A percentile compares a stretch with the other conserved stretches of the same genome.
Conservation (phyloP, 2,329 filamentous ascomycete genomes). For the Basipetospora chlamydospora region DNA sequence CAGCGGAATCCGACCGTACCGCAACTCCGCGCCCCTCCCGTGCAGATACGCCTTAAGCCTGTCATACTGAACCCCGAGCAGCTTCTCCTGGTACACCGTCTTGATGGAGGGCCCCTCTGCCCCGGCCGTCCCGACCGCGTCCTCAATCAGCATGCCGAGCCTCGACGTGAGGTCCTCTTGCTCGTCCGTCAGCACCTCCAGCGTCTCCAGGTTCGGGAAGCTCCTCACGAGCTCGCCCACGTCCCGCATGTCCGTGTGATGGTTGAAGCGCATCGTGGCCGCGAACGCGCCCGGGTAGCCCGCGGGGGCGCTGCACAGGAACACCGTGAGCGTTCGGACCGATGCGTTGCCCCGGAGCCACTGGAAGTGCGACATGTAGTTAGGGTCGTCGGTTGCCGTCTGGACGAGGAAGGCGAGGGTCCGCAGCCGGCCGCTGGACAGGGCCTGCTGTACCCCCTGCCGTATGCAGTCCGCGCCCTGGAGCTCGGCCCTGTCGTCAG, state of each 20-base stretch:
- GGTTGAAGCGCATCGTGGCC: neutral
- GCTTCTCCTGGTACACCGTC: constrained; percentile 17
- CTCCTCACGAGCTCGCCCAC: constrained; percentile 20
- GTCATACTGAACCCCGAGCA: constrained; percentile 18
- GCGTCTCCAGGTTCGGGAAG: constrained; percentile 21
- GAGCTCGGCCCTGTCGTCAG: constrained; percentile 2
- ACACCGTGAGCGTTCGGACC: constrained; percentile 20
- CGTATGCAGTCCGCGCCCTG: neutral
- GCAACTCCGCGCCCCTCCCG: constrained; percentile 6
- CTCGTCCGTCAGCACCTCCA: constrained; percentile 18
- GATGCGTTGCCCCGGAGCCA: constrained; percentile 21
- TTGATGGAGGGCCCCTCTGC: constrained; percentile 13
- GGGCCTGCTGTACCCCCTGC: constrained; percentile 11
- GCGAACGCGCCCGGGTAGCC: neutral
- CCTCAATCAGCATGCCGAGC: constrained; percentile 15
- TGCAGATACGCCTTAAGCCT: constrained; percentile 10
- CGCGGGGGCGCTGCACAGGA: constrained; percentile 10
- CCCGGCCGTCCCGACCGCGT: constrained; percentile 17
- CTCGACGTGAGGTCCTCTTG: constrained; percentile 16
- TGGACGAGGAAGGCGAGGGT: constrained; percentile 23
- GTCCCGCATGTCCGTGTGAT: neutral
- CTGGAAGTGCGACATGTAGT: constrained; percentile 16
- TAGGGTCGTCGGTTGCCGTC: constrained; percentile 11
- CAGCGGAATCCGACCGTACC: constrained; percentile 3
- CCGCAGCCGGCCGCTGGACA: constrained; percentile 15